Evolutionary conservation across 1,284 basidiomycete species (phyloP).

Genomic region (Pseudomicrostroma phylloplanum): DNA sequence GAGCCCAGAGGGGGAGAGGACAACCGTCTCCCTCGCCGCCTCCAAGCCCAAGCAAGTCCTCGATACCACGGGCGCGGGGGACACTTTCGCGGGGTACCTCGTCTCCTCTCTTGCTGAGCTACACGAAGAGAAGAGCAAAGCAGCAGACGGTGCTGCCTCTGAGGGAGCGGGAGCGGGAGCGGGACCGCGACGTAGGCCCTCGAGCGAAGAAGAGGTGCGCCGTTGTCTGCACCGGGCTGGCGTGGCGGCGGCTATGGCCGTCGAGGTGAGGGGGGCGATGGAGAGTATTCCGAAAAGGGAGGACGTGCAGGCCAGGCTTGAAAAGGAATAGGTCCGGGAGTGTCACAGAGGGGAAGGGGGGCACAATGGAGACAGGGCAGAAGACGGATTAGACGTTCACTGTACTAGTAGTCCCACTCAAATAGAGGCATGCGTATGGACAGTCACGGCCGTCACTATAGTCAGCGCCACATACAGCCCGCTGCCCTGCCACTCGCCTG

Average conservation of each 20-base stretch:
- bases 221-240: slow-evolving; percentile 26
- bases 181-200: not conserved
- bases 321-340: slow-evolving; percentile 1
- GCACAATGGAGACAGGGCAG: no score
- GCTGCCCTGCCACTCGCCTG: no score
- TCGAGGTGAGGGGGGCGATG: slow-evolving; percentile 45
- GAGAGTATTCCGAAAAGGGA: slow-evolving; percentile 38
- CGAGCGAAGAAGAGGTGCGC: slow-evolving; percentile 12
- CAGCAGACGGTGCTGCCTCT: slow-evolving; percentile 4
- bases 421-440: no score
- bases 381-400: no score
- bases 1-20: slow-evolving; percentile 5
- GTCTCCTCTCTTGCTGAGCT: slow-evolving; percentile 35
- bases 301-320: slow-evolving; percentile 19
- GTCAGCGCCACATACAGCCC: no score
- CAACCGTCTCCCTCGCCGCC: slow-evolving; percentile 25
- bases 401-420: no score
- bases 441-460: no score
- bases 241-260: slow-evolving; percentile 40
- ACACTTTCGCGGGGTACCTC: slow-evolving; percentile 47
- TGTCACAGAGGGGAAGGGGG: no score
- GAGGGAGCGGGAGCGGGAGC: slow-evolving; percentile 10
- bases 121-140: slow-evolving; percentile 14
- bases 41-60: slow-evolving; percentile 29
- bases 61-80: slow-evolving; percentile 49